Evolutionary conservation across 495 filamentous ascomycete species (phyloP), one percentile per base, ranked within the genome.

Genomic region (Hypoxylon lienhwacheense): DNA sequence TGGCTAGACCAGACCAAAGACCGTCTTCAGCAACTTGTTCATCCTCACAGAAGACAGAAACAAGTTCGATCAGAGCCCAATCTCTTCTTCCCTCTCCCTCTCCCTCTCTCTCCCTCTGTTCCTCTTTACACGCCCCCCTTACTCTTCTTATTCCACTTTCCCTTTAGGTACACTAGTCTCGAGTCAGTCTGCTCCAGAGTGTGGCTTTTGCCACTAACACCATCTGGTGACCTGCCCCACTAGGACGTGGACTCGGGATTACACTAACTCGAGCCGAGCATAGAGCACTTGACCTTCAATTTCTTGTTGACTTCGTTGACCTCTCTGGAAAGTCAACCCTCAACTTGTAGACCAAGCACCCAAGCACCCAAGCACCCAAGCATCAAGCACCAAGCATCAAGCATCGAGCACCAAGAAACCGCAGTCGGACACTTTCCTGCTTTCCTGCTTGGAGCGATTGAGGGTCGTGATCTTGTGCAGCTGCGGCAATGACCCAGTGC

Each of bases 171-270:
- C 53, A 53, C 59, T 62, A 62, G 59, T 58, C 53, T 62, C 53
- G 59, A 62, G 59, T 62, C 59, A 62, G 59, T 53, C 43, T 43
- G 47, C 53, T 56, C 47, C 47, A 61, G 45, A 51, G 58, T 55
- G 65, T 63, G 61, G 64, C 61, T 64, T 67, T 67, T 42, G 65
- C 65, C 65, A 67, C 65, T 67, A 67, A 67, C 57, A 67, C 65
- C 62, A 58, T 67, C 64, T 60, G 64, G 61, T 67, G 64, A 67
- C 65, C 62, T 50, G 65, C 65, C 65, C 65, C 65, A 67, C 65
- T 48, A 65, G 35, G 47, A 67, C 62, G 41, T 57, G 61, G 57
- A 60, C 44, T 56, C 57, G 55, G 64, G 39, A 61, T 56, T 58
- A 54, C 59, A 62, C 59, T 62, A 58, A 62, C 59, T 62, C 20